Base-by-base conservation (phyloP, 1,284 basidiomycete genomes). In the Boletus mariae region DNA sequence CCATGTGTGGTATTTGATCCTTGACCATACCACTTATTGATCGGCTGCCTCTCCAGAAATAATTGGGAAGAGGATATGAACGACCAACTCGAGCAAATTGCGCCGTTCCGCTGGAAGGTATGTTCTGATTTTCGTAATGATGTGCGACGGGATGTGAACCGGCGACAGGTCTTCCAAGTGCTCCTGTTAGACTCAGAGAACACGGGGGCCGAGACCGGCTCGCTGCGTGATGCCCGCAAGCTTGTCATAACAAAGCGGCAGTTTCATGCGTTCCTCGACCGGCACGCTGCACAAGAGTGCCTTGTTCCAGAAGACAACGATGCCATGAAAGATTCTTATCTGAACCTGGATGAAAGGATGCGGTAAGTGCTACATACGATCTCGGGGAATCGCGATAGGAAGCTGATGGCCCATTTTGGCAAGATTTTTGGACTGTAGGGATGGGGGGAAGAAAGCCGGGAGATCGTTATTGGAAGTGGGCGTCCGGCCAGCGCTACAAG, bases 301-400 rank as follows among this genome's bases (percentile, higher is more conserved):
- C 60, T 75, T 2, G 71, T 75, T 5, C 69, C 72, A 0, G 75
- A 74, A 57, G 60, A 66, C 40, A 75, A 75, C 42, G 63, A 69
- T 1, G 48, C 68, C 1, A 75, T 73, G 69, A 66, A 66, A 35
- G 70, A 72, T 45, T 72, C 69, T 3, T 73, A 74, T 45, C 54
- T 74, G 9, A 61, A 64, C 40, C 49, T 74, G 17, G 73, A 75
- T 43, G 73, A 74, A 55, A 47, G 66, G 9, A 68, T 73, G 70
- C 51, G 70, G 71, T 69, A 29, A 11, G 58, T 45, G 11, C 11
- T 32, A 15, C 13, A 34, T 6, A 28, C 6, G 10, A 20, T 25
- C 12, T 15, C 46, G 13, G 1, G 26, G n/a, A 40, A 11, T 28
- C 17, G 17, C 17, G 28, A 10, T 29, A 2, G 52, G 48, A 53